Conservation (phyloP, 441 rosid species). For the Viola pubescens region DNA sequence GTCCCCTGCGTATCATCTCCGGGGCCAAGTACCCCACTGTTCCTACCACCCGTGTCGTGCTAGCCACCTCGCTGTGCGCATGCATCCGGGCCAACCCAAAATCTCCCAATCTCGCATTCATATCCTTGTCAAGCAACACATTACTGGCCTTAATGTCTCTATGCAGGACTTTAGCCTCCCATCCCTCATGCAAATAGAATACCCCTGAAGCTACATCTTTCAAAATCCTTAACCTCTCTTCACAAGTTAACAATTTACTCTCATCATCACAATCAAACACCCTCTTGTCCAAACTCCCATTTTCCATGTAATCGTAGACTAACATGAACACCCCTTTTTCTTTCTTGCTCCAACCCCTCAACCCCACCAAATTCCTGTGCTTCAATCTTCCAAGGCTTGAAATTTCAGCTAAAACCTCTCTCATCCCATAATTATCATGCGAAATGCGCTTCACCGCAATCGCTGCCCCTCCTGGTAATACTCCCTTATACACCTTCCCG, state of each 20-base stretch:
- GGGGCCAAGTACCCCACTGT: slow-evolving; percentile 76
- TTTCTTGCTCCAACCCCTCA: slow-evolving; percentile 78
- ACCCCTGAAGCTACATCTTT: slow-evolving; percentile 62
- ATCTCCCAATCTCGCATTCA: slow-evolving; percentile 64
- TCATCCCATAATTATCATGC: slow-evolving; percentile 53
- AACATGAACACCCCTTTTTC: slow-evolving; percentile 59
- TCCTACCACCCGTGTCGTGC: slow-evolving; percentile 64
- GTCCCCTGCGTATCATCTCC: slow-evolving; percentile 50
- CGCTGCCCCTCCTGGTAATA: slow-evolving; percentile 45
- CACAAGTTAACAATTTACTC: slow-evolving; percentile 27
- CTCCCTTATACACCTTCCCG: slow-evolving; percentile 69
- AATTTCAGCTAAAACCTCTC: slow-evolving; percentile 61
- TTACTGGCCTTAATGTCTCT: slow-evolving; percentile 78
- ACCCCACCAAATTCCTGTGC: slow-evolving; percentile 53
- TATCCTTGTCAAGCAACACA: slow-evolving; percentile 63
- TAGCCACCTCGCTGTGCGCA: slow-evolving; percentile 39
- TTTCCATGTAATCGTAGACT: slow-evolving; percentile 75
- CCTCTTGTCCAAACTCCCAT: slow-evolving; percentile 58
- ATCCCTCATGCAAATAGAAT: slow-evolving; percentile 67
- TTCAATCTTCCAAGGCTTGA: slow-evolving; percentile 65
- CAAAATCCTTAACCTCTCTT: slow-evolving; percentile 45
- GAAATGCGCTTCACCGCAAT: slow-evolving; percentile 69
- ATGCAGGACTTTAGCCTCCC: slow-evolving; percentile 65
- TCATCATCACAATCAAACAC: slow-evolving; percentile 39
- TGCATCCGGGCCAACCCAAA: slow-evolving; percentile 70